Evolutionary conservation across 441 rosid genomes (phyloP).

Genomic region (Pelargonium australe): DNA sequence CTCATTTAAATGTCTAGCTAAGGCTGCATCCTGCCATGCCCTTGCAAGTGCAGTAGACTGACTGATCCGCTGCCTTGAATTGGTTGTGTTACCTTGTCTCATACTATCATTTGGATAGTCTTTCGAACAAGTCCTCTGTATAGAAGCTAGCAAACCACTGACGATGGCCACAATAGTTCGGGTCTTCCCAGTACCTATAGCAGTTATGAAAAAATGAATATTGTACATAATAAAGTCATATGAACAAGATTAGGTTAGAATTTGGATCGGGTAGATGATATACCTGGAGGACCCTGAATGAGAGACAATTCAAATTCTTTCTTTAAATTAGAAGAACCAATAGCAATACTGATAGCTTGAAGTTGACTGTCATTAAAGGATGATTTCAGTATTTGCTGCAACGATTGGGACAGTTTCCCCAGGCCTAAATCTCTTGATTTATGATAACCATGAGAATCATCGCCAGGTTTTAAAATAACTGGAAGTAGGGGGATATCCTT

Average conservation of each 20-base stretch:
- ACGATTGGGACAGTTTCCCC: conserved; percentile 53
- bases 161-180: conserved; percentile 92
- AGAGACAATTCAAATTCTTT: conserved; percentile 74
- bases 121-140: conserved; percentile 29
- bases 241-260: conserved; percentile 13
- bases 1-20: conserved; percentile 72
- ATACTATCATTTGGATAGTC: conserved; percentile 27
- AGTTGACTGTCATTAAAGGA: conserved; percentile 88
- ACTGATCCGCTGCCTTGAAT: conserved; percentile 49
- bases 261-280: conserved; percentile 12
- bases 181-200: conserved; percentile 92
- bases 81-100: conserved; percentile 37
- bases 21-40: conserved; percentile 98
- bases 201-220: conserved; percentile 15
- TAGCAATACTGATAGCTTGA: conserved; percentile 66
- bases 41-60: conserved; percentile 75
- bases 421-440: conserved; percentile 41
- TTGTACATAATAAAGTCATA: conserved; percentile 7
- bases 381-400: conserved; percentile 59
- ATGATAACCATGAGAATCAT: conserved; percentile 28
- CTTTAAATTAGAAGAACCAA: conserved; percentile 43
- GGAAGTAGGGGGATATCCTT: conserved; percentile 71
- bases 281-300: conserved; percentile 99
- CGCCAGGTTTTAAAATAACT: conserved; percentile 61
- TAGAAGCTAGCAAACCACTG: conserved; percentile 78